Evolutionary conservation across 2,329 filamentous ascomycete genomes (phyloP).

Genomic region (Dactylonectria estremocensis): DNA sequence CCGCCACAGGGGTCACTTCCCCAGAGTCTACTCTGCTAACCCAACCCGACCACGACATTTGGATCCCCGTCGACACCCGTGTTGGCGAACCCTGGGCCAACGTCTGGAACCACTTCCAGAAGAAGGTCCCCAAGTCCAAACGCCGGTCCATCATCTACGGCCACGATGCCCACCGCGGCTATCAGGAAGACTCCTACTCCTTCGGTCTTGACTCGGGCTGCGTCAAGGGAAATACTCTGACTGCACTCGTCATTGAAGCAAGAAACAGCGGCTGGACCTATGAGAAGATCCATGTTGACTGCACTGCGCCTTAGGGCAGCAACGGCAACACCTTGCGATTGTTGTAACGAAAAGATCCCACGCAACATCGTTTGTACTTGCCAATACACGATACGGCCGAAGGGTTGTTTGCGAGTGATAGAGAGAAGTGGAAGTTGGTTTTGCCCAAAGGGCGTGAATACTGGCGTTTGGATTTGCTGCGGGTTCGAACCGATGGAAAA

Average conservation of each 20-base stretch:
- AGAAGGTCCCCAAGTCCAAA: constrained; percentile 46
- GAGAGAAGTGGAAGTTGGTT: neutral
- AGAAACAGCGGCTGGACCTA: constrained; percentile 53
- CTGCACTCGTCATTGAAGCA: constrained; percentile 81
- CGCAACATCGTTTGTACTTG: neutral
- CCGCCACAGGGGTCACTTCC: neutral
- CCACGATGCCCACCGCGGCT: constrained; percentile 83
- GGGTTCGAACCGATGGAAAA: constrained; percentile 5
- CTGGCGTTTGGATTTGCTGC: constrained; percentile 15
- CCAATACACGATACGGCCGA: neutral
- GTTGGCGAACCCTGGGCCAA: constrained; percentile 78
- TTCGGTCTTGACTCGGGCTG: constrained; percentile 92
- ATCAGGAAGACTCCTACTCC: constrained; percentile 75
- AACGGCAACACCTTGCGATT: constrained; percentile 38
- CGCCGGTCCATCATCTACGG: constrained; percentile 86
- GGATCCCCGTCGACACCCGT: constrained; percentile 59
- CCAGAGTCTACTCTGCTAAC: constrained; percentile 18
- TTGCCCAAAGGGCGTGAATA: neutral
- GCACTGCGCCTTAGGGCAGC: constrained; percentile 47
- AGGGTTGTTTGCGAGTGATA: constrained; percentile 1
- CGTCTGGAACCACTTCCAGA: constrained; percentile 70
- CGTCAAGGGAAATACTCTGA: constrained; percentile 81
- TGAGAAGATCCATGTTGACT: constrained; percentile 59
- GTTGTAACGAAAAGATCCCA: neutral
- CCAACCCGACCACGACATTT: constrained; percentile 50